Base-by-base conservation (phyloP, 805 yeast species). In the Saccharomycopsis sp. region DNA sequence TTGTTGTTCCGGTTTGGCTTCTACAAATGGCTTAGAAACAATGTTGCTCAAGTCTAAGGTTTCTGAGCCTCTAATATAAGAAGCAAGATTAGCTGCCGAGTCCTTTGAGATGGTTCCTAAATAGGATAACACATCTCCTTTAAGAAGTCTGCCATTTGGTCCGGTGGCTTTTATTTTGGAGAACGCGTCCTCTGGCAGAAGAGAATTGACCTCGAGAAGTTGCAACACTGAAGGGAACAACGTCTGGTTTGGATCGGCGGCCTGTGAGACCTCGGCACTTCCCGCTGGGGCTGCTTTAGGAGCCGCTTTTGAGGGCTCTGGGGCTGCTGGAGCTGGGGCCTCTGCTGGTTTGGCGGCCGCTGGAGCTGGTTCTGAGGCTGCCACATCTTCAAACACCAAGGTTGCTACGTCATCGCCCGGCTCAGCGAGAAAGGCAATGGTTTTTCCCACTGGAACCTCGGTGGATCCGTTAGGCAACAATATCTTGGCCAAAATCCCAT, bases 381-480 rank as follows among this genome's bases (percentile, higher is more conserved):
- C 22, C 8, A 15, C 52, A 24, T 71, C 69, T 15, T 96, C 96
- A 60, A 78, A 70, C 64, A 81, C 84, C 63, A 91, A 74, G 15
- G 81, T 72, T 8, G 81, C 68, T 62, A 93, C 69, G 68, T 92
- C 96, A 68, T 94, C 99, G 41, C 83, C 96, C 0, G 83, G 85
- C 65, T 92, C 98, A 12, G 97, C 97, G 59, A 89, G 64, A 57
- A 83, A 83, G 0, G 97, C 99, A 73, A 93, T 93, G 29, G 96
- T 86, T 51, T 79, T 75, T n/a, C 97, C 97, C 8, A 93, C 98
- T 7, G 84, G 81, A 56, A 17, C 55, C 1, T 19, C 22, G 23
- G 55, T 19, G 55, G 47, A 20, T 17, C 47, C n/a, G 38, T 47
- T 3, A 53, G 47, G 19, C 29, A 20, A 9, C 25, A 53, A 3